phyloP scores from a whole-genome alignment of 2,329 filamentous ascomycete species.

The Claviceps sorghi region DNA sequence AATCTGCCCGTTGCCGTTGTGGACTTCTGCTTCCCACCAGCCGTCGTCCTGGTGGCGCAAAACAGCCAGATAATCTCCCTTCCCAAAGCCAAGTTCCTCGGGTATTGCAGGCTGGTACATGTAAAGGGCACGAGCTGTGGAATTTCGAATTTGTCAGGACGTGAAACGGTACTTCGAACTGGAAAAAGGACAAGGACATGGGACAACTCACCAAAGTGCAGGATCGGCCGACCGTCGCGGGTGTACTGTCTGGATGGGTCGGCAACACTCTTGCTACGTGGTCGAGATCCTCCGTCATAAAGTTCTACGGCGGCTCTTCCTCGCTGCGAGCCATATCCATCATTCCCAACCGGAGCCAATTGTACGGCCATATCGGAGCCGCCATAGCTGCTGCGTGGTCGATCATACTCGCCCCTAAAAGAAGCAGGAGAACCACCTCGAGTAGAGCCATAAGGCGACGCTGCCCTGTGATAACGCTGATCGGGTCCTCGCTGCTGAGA shows the following conservation, averaged over 20 bases:
- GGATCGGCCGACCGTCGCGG: constrained; percentile 68
- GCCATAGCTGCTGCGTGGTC: constrained; percentile 36
- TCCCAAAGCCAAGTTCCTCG: constrained; percentile 82
- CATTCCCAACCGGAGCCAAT: constrained; percentile 41
- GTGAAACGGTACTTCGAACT: not conserved
- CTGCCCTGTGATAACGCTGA: constrained; percentile 35
- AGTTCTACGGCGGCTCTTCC: constrained; percentile 40
- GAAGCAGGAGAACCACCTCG: constrained; percentile 34
- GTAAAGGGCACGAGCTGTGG: constrained; percentile 76
- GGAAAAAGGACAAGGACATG: constrained; percentile 14
- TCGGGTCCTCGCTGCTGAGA: constrained; percentile 32
- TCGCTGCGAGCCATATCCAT: constrained; percentile 43
- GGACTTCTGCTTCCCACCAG: constrained; percentile 97
- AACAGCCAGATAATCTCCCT: constrained; percentile 82
- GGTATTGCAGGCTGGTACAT: constrained; percentile 89
- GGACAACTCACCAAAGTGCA: constrained; percentile 74
- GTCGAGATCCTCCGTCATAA: constrained; percentile 38
- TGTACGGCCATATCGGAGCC: constrained; percentile 52
- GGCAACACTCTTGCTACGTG: constrained; percentile 73
- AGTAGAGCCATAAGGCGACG: constrained; percentile 34
- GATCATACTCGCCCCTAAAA: constrained; percentile 28
- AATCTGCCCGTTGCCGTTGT: constrained; percentile 45
- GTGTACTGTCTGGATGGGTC: constrained; percentile 71
- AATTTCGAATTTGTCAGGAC: not conserved
- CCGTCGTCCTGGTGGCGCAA: constrained; percentile 89